Conservation (phyloP, 768 basidiomycete species). For the Leucosporidium creatinivorum region DNA sequence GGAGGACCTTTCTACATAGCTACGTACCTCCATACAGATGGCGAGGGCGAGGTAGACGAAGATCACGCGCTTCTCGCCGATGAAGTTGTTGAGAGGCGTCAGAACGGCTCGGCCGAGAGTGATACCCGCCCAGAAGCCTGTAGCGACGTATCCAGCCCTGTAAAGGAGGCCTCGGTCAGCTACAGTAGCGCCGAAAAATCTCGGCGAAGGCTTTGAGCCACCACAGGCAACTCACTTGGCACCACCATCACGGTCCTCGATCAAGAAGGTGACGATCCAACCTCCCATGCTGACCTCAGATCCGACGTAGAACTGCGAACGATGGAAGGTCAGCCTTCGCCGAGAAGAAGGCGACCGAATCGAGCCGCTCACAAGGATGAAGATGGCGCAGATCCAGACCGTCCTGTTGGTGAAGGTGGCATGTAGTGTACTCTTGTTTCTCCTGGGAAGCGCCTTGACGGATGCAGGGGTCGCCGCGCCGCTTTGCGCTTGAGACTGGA, state of each 20-base stretch:
- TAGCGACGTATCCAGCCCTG: neutral
- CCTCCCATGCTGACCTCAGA: constrained; percentile 27
- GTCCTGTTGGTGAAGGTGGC: constrained; percentile 1
- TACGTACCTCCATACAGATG: neutral
- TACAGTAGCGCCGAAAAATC: too few species aligned
- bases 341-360: too few species aligned
- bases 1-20: too few species aligned
- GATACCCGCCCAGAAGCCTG: constrained; percentile 9
- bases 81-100: neutral
- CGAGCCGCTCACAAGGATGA: constrained; percentile 15
- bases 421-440: too few species aligned
- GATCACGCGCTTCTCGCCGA: constrained; percentile 17
- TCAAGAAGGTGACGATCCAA: constrained; percentile 27
- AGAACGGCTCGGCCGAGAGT: constrained; percentile 12
- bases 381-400: constrained; percentile 6
- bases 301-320: constrained; percentile 7
- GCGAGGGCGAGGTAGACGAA: constrained; percentile 12
- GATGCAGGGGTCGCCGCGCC: neutral
- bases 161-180: neutral
- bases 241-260: constrained; percentile 16
- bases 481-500: neutral
- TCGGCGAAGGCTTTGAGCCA: too few species aligned
- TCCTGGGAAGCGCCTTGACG: neutral
- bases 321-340: too few species aligned
- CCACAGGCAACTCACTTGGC: neutral